Percentiles rank a stretch among this genome's conserved stretches.
Conservation (phyloP, 768 basidiomycete genomes). For the Kwoniella pini region DNA sequence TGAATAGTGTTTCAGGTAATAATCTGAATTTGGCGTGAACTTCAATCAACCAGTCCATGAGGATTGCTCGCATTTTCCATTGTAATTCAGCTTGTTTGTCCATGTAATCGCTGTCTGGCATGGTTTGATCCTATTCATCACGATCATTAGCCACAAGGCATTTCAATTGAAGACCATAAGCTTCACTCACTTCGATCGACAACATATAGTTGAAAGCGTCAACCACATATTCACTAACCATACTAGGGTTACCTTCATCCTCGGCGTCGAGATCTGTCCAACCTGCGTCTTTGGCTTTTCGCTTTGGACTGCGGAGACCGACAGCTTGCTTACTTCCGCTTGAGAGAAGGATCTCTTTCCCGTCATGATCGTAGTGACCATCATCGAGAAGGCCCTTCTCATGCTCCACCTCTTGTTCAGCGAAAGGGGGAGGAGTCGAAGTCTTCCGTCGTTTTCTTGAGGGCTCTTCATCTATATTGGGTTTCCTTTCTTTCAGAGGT, state of each 20-base stretch:
- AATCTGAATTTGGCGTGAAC: slow-evolving; percentile 83
- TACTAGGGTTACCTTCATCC: slow-evolving; percentile 88
- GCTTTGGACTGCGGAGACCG: slow-evolving; percentile 15
- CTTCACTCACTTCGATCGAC: slow-evolving; percentile 68
- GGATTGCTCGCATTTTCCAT: slow-evolving; percentile 85
- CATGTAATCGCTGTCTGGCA: slow-evolving; percentile 86
- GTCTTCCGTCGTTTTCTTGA: slow-evolving; percentile 41
- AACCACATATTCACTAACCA: slow-evolving; percentile 94
- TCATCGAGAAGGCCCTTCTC: slow-evolving; percentile 66
- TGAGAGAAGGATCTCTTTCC: slow-evolving; percentile 39
- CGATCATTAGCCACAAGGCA: too few relatives aligned
- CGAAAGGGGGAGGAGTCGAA: slow-evolving; percentile 30
- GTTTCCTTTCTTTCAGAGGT: slow-evolving; percentile 31
- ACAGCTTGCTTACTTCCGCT: slow-evolving; percentile 35
- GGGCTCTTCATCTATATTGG: slow-evolving; percentile 27
- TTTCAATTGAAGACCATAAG: background rate
- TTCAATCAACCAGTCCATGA: slow-evolving; percentile 92
- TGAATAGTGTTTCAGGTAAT: slow-evolving; percentile 86
- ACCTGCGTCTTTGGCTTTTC: slow-evolving; percentile 58
- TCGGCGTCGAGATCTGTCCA: slow-evolving; percentile 94
- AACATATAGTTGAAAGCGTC: slow-evolving; percentile 94
- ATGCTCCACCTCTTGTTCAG: slow-evolving; percentile 44
- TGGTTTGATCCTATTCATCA: slow-evolving; percentile 64
- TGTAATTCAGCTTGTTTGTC: slow-evolving; percentile 72
- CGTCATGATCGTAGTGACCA: slow-evolving; percentile 61